Base-by-base conservation (phyloP, 768 basidiomycete species). In the Sistotremastrum niveocremeum region DNA sequence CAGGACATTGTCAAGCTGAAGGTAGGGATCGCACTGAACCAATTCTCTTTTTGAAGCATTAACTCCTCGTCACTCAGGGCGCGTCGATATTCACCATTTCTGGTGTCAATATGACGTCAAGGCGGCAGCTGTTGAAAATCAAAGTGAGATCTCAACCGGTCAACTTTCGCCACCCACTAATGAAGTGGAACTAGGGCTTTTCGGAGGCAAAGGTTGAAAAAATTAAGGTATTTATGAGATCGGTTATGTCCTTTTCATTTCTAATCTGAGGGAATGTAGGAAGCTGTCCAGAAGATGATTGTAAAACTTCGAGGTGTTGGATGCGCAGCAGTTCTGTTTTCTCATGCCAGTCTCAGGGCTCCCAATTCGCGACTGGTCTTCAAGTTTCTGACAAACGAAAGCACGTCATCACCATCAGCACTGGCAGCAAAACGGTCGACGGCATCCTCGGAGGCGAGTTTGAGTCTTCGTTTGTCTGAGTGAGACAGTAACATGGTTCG, bases 131-230 rank as follows among this genome's bases (percentile, higher is more conserved):
- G 59, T 65, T 90, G 47, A 98, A 95, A 60, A 93, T 98, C 55
- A 98, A 97, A 74, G 91, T 83, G 49, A 34, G 33, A 29, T 45
- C n/a, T 42, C 33, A 37, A 30, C 38, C 32, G 29, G 6, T 11
- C 31, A 33, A 34, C 36, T 28, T 33, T 20, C 20, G 20, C 20
- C 20, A 20, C 20, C 20, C 20, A 20, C 20, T 20, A 20, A 20
- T 20, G 20, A 20, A 20, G 20, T 20, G 20, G 7, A n/a, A 6
- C 7, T 47, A 93, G 88, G 93, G 93, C 38, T 81, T 94, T 73
- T 91, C 91, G 3, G 93, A 95, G 55, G 85, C 93, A 1, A 98
- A 98, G 60, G 90, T 98, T 2, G 93, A 98, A 57, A 98, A 98
- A 61, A 86, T 97, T 56, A 94, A 94, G 69, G 89, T 76, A 47